Percentiles rank a stretch among this genome's conserved stretches.
phyloP scores from a whole-genome alignment of 2,329 filamentous ascomycete genomes.

The Plectosphaerella cucumerina region DNA sequence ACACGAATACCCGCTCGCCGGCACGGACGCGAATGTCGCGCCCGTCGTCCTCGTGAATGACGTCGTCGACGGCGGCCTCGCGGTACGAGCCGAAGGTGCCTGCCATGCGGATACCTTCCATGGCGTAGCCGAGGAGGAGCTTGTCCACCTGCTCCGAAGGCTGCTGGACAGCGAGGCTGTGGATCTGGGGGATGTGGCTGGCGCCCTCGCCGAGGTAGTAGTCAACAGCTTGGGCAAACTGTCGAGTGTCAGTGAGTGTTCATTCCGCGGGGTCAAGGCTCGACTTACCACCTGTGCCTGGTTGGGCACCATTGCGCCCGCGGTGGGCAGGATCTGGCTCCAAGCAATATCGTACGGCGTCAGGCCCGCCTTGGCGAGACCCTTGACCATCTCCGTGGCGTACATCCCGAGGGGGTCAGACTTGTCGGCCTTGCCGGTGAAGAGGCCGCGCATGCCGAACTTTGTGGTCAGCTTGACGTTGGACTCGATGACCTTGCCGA shows the following conservation, averaged over 20 bases:
- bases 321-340: constrained; percentile 65
- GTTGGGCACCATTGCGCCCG: constrained; percentile 63
- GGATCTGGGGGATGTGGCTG: constrained; percentile 55
- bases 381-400: constrained; percentile 61
- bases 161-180: constrained; percentile 52
- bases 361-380: constrained; percentile 59
- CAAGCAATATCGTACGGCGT: constrained; percentile 64
- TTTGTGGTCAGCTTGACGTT: constrained; percentile 57
- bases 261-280: background rate
- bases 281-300: constrained; percentile 60
- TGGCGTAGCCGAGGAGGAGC: constrained; percentile 62
- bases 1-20: constrained; percentile 60
- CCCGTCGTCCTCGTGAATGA: constrained; percentile 47
- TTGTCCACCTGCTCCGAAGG: constrained; percentile 55
- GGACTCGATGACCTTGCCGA: constrained; percentile 58
- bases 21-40: constrained; percentile 44
- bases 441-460: constrained; percentile 43
- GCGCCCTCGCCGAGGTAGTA: constrained; percentile 62
- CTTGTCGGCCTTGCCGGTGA: constrained; percentile 45
- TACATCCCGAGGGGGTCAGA: constrained; percentile 56
- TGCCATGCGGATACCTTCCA: constrained; percentile 68
- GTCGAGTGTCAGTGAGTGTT: constrained; percentile 12
- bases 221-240: constrained; percentile 70
- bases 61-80: constrained; percentile 40
- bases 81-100: constrained; percentile 60